Percentiles rank a stretch among this genome's conserved stretches.
These are phyloP conservation scores for Rutidosis leptorrhynchoides DNA, from an alignment of 129 eudicot genomes.

Conservation along the genomic window DNA sequence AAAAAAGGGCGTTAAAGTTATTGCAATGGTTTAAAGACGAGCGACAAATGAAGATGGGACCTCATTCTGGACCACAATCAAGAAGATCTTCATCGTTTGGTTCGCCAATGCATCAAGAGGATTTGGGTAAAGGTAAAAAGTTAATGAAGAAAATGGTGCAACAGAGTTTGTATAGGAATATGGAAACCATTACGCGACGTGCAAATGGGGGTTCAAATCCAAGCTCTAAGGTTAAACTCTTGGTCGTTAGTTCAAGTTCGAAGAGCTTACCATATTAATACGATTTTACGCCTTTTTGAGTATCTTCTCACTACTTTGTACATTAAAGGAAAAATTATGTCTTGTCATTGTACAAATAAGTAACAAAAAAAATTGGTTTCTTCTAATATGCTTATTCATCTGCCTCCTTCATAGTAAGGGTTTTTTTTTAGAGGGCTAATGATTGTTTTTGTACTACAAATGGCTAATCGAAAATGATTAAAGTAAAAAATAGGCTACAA, in stretches of 20 bases:
- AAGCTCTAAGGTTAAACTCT: conserved; percentile 53
- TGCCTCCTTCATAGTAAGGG: not conserved
- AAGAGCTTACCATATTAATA: conserved; percentile 81
- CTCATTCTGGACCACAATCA: conserved; percentile 88
- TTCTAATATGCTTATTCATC: not conserved
- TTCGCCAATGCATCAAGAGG: conserved; percentile 44
- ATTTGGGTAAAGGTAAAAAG: conserved; percentile 54
- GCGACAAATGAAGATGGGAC: conserved; percentile 63
- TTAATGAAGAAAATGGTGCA: conserved; percentile 83
- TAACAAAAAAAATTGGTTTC: not conserved
- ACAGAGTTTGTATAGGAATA: conserved; percentile 79
- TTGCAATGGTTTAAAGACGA: conserved; percentile 94
- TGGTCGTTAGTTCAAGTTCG: conserved; percentile 91
- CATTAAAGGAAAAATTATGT: conserved; percentile 23
- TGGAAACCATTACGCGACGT: conserved; percentile 81
- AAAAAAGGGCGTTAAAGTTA: conserved; percentile 69
- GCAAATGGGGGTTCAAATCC: conserved; percentile 57
- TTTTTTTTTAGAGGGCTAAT: not conserved
- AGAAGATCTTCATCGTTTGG: conserved; percentile 40
- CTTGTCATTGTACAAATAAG: conserved; percentile 10
- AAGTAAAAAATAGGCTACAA: too few species aligned
- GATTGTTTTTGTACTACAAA: too few species aligned
- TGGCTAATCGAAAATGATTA: too few species aligned
- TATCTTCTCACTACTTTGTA: conserved; percentile 25
- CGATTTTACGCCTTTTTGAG: conserved; percentile 20